These are phyloP conservation scores for Limnanthes douglasii DNA, from an alignment of 345 rosid genomes.

Conservation along the genomic window DNA sequence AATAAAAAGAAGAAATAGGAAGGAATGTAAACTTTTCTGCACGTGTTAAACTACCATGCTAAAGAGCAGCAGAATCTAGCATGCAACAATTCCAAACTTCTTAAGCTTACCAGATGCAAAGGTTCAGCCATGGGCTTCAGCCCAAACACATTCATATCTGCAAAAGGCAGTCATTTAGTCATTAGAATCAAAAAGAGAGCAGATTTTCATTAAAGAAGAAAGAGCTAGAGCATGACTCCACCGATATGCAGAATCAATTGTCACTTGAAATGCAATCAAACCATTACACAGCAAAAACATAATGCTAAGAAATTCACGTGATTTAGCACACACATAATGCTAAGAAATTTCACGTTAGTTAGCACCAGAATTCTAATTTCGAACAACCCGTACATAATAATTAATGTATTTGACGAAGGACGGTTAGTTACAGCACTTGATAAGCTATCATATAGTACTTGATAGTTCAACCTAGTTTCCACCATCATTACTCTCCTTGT, in stretches of 20 bases:
- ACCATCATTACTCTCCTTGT: background rate
- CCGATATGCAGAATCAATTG: too few relatives aligned
- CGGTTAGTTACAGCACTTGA: background rate
- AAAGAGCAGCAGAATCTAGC: background rate
- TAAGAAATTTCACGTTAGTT: too few relatives aligned
- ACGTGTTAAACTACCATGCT: too few relatives aligned
- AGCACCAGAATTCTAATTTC: too few relatives aligned
- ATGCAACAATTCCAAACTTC: background rate
- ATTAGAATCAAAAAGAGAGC: background rate
- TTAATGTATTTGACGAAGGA: too few relatives aligned
- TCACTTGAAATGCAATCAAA: too few relatives aligned
- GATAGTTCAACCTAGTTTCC: background rate
- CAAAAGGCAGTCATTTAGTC: constrained; percentile 8
- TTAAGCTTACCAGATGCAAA: constrained; percentile 36
- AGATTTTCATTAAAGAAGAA: background rate
- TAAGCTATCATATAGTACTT: background rate
- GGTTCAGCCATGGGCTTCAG: constrained; percentile 48
- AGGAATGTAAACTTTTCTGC: background rate
- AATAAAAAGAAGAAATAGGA: background rate
- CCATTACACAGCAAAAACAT: too few relatives aligned
- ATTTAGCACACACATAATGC: too few relatives aligned
- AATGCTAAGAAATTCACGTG: too few relatives aligned
- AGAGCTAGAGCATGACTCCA: too few relatives aligned
- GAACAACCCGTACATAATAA: too few relatives aligned
- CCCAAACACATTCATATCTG: constrained; percentile 62